A percentile compares a stretch with the other conserved stretches of the same genome.
These are phyloP conservation scores for Cotoneaster glaucophyllus DNA, from an alignment of 306 rosid genomes.

Conservation along the genomic window DNA sequence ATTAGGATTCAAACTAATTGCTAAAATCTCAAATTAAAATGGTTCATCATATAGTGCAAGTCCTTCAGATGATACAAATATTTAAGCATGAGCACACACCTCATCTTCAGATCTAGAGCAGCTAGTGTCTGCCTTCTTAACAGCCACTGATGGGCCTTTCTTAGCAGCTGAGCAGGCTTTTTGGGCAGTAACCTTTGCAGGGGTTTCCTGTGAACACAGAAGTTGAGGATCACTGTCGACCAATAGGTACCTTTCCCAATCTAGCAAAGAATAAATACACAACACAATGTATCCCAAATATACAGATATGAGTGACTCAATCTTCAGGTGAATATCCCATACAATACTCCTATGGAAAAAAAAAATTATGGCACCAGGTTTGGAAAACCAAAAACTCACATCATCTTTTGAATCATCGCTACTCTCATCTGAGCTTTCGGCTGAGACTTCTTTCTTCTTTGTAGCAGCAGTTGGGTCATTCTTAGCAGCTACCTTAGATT, in stretches of 20 bases:
- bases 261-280: background rate
- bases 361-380: too few relatives aligned
- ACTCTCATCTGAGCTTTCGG: too few relatives aligned
- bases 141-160: background rate
- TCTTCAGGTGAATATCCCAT: background rate
- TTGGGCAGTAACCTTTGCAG: background rate
- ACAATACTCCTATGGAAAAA: too few relatives aligned
- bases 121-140: background rate
- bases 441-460: too few relatives aligned
- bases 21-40: too few relatives aligned
- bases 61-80: background rate
- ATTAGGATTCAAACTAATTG: too few relatives aligned
- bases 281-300: background rate
- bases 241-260: background rate
- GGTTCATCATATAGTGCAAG: background rate
- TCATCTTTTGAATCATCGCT: conserved; percentile 10
- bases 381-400: too few relatives aligned
- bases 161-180: background rate
- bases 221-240: background rate
- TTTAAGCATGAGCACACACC: background rate
- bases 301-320: background rate
- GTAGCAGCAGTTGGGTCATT: too few relatives aligned
- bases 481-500: too few relatives aligned
- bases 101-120: conserved; percentile 13
- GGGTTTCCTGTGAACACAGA: background rate